Percentiles rank a stretch among this genome's conserved stretches.
These are phyloP conservation scores for Vanderwaltozyma yarrowii DNA, from an alignment of 805 yeast genomes.

Conservation along the genomic window DNA sequence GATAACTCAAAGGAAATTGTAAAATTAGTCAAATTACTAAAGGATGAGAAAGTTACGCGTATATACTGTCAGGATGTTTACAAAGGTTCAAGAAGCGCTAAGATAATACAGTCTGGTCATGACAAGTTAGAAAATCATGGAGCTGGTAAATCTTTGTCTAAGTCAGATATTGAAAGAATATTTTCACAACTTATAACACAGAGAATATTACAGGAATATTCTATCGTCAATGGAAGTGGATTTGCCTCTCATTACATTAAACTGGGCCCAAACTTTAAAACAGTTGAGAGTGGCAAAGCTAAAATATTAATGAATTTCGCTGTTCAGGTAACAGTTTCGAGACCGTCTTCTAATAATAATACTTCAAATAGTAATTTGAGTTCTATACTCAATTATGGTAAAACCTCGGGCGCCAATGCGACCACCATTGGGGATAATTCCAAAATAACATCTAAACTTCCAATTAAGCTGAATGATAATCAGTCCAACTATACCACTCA, in stretches of 20 bases:
- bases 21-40: slow-evolving; percentile 45
- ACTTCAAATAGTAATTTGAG: not conserved
- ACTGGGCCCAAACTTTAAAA: slow-evolving; percentile 44
- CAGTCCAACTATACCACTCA: slow-evolving; percentile 10
- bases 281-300: slow-evolving; percentile 35
- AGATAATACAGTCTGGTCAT: slow-evolving; percentile 54
- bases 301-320: slow-evolving; percentile 45
- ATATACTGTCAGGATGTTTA: slow-evolving; percentile 76
- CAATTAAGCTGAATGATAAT: too few relatives aligned
- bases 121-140: slow-evolving; percentile 56
- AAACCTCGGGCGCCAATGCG: too few relatives aligned
- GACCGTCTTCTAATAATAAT: slow-evolving; percentile 9
- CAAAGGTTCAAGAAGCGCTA: slow-evolving; percentile 60
- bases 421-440: too few relatives aligned
- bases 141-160: slow-evolving; percentile 49
- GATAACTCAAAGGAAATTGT: slow-evolving; percentile 49
- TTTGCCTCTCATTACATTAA: slow-evolving; percentile 71
- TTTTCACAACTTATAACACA: slow-evolving; percentile 67
- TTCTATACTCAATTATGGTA: too few relatives aligned
- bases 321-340: slow-evolving; percentile 11
- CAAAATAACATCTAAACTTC: too few relatives aligned
- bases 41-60: slow-evolving; percentile 56
- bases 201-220: slow-evolving; percentile 57
- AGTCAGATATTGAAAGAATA: slow-evolving; percentile 68
- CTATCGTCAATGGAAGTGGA: slow-evolving; percentile 65